phyloP scores from a whole-genome alignment of 225 moss, liverwort and hornwort genomes.

The Neckera pumila region DNA sequence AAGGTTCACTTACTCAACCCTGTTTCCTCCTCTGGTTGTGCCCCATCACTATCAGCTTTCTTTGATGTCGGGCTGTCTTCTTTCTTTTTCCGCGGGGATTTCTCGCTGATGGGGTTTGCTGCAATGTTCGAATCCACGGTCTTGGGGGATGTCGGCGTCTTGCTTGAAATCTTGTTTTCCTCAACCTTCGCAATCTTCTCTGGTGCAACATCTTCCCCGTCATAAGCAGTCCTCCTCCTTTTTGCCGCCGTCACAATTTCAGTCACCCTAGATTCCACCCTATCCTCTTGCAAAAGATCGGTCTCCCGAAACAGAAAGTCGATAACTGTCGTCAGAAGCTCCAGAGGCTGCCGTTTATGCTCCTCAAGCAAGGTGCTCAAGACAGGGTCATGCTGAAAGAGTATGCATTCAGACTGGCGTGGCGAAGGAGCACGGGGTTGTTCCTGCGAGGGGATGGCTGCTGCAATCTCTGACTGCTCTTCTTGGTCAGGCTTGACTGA shows the following conservation, averaged over 20 bases:
- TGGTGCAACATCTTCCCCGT: not conserved
- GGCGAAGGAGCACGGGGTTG: not conserved
- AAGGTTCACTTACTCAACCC: constrained; percentile 2
- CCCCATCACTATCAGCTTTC: not conserved
- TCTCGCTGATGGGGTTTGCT: not conserved
- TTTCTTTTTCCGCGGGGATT: not conserved
- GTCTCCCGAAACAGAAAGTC: constrained; percentile 20
- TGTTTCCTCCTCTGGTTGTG: not conserved
- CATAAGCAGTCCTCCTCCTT: not conserved
- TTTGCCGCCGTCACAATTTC: constrained; percentile 1
- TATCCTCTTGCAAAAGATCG: not conserved
- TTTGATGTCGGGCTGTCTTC: not conserved
- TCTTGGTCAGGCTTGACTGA: not conserved
- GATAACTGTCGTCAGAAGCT: constrained; percentile 18
- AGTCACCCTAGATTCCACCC: constrained; percentile 1
- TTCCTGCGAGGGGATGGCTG: not conserved
- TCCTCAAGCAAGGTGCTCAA: constrained; percentile 39
- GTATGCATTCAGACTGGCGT: not conserved
- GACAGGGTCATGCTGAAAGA: constrained; percentile 11
- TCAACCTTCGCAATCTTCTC: not conserved
- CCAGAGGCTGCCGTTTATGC: constrained; percentile 32
- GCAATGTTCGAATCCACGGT: not conserved
- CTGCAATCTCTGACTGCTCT: not conserved
- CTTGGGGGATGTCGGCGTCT: not conserved
- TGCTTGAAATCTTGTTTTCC: not conserved